A percentile compares a stretch with the other conserved stretches of the same genome.
Evolutionary conservation across 768 basidiomycete species (phyloP).

Genomic region (Pulveroboletus frians): DNA sequence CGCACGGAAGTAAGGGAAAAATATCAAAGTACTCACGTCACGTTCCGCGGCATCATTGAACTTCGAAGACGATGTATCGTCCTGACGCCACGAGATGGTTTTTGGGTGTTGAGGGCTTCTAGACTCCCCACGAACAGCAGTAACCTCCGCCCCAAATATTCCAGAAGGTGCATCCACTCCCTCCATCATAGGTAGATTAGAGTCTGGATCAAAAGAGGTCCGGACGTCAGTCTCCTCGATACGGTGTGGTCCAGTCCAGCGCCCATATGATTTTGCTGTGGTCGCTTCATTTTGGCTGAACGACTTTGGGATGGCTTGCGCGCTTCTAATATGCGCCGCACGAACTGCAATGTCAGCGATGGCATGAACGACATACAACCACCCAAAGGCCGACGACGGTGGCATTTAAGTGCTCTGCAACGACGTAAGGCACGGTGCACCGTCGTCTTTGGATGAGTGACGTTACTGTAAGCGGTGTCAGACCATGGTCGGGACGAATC

Average conservation of each 20-base stretch:
- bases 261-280: not conserved
- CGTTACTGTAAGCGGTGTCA: too few species aligned
- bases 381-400: slow-evolving; percentile 65
- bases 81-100: not conserved
- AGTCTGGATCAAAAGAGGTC: not conserved
- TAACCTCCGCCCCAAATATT: not conserved
- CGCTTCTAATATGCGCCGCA: slow-evolving; percentile 55
- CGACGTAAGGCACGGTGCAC: too few species aligned
- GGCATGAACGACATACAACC: slow-evolving; percentile 62
- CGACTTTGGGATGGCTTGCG: slow-evolving; percentile 26
- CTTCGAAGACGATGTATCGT: not conserved
- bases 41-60: not conserved
- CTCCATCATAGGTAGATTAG: not conserved
- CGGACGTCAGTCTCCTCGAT: not conserved
- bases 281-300: not conserved
- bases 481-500: too few species aligned
- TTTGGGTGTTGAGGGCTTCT: not conserved
- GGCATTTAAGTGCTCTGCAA: slow-evolving; percentile 42
- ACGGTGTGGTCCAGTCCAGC: not conserved
- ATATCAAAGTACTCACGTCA: slow-evolving; percentile 4
- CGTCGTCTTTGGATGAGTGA: too few species aligned
- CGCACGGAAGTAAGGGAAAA: not conserved
- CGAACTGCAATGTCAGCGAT: slow-evolving; percentile 55
- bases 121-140: not conserved
- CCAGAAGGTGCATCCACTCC: not conserved